Percentiles rank a stretch among this genome's conserved stretches.
Conservation (phyloP, 2,329 filamentous ascomycete genomes). For the Ophidiomyces ophidiicola region DNA sequence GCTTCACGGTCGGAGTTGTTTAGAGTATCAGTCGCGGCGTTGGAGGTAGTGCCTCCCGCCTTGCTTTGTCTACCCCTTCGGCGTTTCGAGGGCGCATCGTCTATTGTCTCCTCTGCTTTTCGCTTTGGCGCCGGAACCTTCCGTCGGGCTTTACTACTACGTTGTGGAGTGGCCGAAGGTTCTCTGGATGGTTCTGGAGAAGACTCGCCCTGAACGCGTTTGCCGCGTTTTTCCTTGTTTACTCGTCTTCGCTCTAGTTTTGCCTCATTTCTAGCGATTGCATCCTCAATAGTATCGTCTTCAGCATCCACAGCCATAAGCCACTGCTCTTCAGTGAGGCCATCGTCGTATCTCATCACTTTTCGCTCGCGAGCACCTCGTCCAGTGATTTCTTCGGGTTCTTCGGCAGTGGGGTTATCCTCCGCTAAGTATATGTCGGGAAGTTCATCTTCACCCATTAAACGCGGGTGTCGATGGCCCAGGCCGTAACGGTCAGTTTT, state of each 20-base stretch:
- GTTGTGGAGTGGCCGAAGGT: conserved; percentile 68
- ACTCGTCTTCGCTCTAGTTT: conserved; percentile 65
- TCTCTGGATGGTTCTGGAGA: conserved; percentile 70
- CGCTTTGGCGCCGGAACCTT: conserved; percentile 74
- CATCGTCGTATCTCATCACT: conserved; percentile 89
- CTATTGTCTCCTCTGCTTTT: conserved; percentile 66
- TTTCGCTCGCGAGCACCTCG: conserved; percentile 92
- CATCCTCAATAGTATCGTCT: conserved; percentile 85
- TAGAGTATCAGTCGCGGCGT: conserved; percentile 43
- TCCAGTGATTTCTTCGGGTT: conserved; percentile 64
- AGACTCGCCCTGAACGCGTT: conserved; percentile 43
- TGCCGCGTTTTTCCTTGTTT: conserved; percentile 57
- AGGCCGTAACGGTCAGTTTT: conserved; percentile 60
- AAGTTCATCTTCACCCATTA: conserved; percentile 77
- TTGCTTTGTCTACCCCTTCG: conserved; percentile 64
- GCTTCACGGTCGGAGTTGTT: conserved; percentile 56
- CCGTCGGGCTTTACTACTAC: conserved; percentile 55
- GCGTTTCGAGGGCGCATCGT: conserved; percentile 64
- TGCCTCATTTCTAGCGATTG: conserved; percentile 78
- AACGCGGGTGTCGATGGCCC: conserved; percentile 55
- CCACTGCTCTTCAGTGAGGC: conserved; percentile 97
- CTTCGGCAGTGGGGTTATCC: conserved; percentile 66
- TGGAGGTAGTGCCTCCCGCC: conserved; percentile 27
- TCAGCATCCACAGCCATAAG: conserved; percentile 95
- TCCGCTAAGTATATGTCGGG: conserved; percentile 91